Evolutionary conservation across 768 basidiomycete genomes (phyloP), one percentile per base, ranked within the genome.

Genomic region (Omphalotus guepiniiformis): DNA sequence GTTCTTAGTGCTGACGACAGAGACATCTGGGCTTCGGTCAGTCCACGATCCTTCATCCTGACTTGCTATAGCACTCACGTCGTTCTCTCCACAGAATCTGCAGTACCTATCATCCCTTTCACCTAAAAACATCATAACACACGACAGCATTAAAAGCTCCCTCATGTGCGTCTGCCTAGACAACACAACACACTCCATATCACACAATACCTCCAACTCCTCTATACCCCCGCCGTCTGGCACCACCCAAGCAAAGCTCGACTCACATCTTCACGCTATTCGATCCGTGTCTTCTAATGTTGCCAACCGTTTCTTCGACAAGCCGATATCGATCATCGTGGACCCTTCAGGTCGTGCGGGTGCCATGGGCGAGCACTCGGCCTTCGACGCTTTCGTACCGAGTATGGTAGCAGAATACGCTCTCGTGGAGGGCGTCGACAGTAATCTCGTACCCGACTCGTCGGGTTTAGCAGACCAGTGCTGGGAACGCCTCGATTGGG

Each of bases 261-360:
- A 89, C 56, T 77, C 85, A 2, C 93, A 94, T 58, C 73, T 94
- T 15, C 80, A 80, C 52, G 79, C 85, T 47, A 75, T 84, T 41
- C 83, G 88, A 18, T 78, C 80, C 0, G 83, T 83, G 2, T 57
- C 65, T 2, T 67, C 73, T 48, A 81, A 79, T 49, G 77, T 82
- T 4, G 70, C 76, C 35, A 96, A 96, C 57, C 74, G 95, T 27
- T 96, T 91, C 78, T 89, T 83, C 62, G 94, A 98, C 70, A 98
- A 96, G 65, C 75, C 85, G 2, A 77, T 87, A 30, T 84, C 83
- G 3, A 67, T 96, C 45, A 77, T 90, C 39, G 83, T 97, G 29
- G 94, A 98, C 61, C 79, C 84, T 1, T 88, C 85, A 45, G 83
- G 85, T 2, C 82, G 89, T 29, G 88, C 90, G 5, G 89, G 92